Base-by-base conservation (phyloP, 1,139 yeast species). In the Wickerhamomyces sp. region DNA sequence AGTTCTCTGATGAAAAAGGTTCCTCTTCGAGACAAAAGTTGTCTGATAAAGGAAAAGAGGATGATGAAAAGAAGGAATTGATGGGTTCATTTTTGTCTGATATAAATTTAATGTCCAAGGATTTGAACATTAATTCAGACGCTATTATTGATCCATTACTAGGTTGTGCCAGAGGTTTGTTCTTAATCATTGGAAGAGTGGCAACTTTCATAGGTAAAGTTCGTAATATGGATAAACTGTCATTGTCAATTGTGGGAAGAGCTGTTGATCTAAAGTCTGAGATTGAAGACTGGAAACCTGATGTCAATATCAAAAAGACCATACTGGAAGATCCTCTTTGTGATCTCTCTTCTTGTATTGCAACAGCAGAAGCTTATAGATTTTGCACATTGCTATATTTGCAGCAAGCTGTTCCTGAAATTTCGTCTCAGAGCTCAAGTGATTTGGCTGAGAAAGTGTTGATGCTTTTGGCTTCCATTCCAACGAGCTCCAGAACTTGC, bases 331-430 rank as follows among this genome's bases (percentile, higher is more conserved):
- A 69, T 40, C 69, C 72, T 2, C 61, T 70, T 2, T 74, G 79
- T 68, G 86, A 80, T 52, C 56, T 77, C 18, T 63, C 79, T 6
- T 72, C 82, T 12, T 76, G 83, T 45, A 66, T 81, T 25, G 76
- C 85, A 2, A 79, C 87, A 0, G 86, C 87, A 2, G 86, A 80
- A 53, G 81, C 86, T 0, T 81, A 80, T 55, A 57, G 84, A 35
- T 76, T 68, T 54, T 71, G 85, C 1, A 68, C 83, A 0, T 56
- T 81, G 32, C 54, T 80, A 18, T 78, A 76, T 51, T 60, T 81
- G 29, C 85, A 79, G 52, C 86, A 80, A 53, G 81, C 85, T 0
- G 84, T 80, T 3, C 87, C 87, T 0, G 85, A 80, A 49, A 70
- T 79, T 18, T 83, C 84, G 5, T 72, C 78, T 6, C 58, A 66